Percentiles rank a stretch among this genome's conserved stretches.
These are phyloP conservation scores for Heterobasidion occidentale DNA, from an alignment of 1,284 basidiomycete genomes.

Conservation along the genomic window DNA sequence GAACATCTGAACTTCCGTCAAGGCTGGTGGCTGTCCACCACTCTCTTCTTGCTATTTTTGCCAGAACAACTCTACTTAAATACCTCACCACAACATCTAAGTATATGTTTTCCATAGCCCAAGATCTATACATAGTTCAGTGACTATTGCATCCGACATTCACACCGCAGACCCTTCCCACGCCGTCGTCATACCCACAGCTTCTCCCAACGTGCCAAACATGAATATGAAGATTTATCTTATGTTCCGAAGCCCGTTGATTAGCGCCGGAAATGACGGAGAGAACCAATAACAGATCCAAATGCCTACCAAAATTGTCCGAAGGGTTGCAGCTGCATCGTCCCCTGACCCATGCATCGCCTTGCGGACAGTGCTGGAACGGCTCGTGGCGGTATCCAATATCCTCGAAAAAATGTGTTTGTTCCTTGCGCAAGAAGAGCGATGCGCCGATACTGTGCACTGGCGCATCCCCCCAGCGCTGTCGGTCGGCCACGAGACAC, in stretches of 20 bases:
- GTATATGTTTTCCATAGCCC: too few species aligned
- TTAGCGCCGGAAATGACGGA: background rate
- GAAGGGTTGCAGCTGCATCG: conserved; percentile 36
- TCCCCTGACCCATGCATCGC: conserved; percentile 31
- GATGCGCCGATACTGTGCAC: conserved; percentile 66
- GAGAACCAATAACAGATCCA: background rate
- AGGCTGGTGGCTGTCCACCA: too few species aligned
- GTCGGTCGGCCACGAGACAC: background rate
- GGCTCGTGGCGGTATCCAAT: conserved; percentile 45
- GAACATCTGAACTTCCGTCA: too few species aligned
- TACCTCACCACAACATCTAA: too few species aligned
- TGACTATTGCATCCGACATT: background rate
- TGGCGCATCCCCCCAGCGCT: conserved; percentile 69
- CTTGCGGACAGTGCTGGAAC: conserved; percentile 45
- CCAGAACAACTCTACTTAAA: too few species aligned
- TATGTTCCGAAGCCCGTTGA: background rate
- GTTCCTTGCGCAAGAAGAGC: conserved; percentile 51
- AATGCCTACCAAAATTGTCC: conserved; percentile 31
- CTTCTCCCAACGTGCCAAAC: conserved; percentile 4
- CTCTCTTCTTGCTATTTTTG: too few species aligned
- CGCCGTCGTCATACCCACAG: background rate
- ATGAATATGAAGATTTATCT: background rate
- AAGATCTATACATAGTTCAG: background rate
- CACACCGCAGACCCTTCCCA: background rate
- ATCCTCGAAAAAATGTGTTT: conserved; percentile 56